Evolutionary conservation across 768 basidiomycete species (phyloP).

Genomic region (Phanerochaete carnosa): DNA sequence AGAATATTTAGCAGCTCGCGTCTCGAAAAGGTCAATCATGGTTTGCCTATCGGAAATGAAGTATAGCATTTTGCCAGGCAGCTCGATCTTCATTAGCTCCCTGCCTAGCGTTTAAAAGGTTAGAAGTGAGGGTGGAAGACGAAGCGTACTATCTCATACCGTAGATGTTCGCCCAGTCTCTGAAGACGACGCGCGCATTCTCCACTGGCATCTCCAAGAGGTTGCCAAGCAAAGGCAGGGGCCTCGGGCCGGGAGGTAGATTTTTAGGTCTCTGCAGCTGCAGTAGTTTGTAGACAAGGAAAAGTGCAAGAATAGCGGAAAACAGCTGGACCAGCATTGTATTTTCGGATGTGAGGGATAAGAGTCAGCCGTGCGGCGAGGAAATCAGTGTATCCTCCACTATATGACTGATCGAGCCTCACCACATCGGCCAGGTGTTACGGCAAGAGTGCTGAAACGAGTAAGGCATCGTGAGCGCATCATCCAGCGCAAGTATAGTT

Average conservation of each 20-base stretch:
- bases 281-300: background rate
- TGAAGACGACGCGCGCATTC: background rate
- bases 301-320: background rate
- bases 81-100: conserved; percentile 18
- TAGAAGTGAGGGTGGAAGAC: background rate
- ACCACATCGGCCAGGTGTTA: too few species aligned
- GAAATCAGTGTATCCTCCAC: too few species aligned
- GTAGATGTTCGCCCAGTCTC: conserved; percentile 1
- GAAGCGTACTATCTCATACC: background rate
- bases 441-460: too few species aligned
- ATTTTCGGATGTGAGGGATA: too few species aligned
- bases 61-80: conserved; percentile 17
- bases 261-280: background rate
- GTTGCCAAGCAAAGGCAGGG: conserved; percentile 21
- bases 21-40: conserved; percentile 24
- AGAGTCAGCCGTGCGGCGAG: too few species aligned
- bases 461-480: too few species aligned
- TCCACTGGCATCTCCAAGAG: conserved; percentile 13
- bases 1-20: conserved; percentile 21
- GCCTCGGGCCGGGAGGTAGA: conserved; percentile 20
- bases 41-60: conserved; percentile 19
- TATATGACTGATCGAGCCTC: too few species aligned
- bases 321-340: too few species aligned
- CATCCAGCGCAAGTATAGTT: too few species aligned
- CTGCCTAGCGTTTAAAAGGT: conserved; percentile 3